These are phyloP conservation scores for Thielaviopsis euricoi DNA, from an alignment of 2,329 filamentous ascomycete species.

Conservation along the genomic window DNA sequence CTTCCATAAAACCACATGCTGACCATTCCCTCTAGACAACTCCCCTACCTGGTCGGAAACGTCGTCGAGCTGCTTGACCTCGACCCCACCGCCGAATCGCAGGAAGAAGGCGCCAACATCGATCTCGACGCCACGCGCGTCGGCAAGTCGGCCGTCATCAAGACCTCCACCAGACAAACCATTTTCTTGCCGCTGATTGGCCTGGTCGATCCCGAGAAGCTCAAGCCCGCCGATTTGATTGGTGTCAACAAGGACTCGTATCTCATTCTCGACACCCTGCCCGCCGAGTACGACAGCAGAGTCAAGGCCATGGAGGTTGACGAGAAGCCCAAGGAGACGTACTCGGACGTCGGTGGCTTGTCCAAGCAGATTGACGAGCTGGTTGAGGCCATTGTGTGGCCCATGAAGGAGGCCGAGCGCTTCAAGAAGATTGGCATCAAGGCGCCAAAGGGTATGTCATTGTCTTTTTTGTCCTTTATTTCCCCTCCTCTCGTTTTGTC, in stretches of 20 bases:
- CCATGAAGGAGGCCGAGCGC: slow-evolving; percentile 97
- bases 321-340: slow-evolving; percentile 98
- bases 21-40: slow-evolving; percentile 47
- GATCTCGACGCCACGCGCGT: slow-evolving; percentile 92
- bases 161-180: slow-evolving; percentile 94
- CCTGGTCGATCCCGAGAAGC: slow-evolving; percentile 82
- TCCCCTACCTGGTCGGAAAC: slow-evolving; percentile 95
- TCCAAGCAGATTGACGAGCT: slow-evolving; percentile 99
- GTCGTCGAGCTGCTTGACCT: slow-evolving; percentile 95
- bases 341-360: slow-evolving; percentile 89
- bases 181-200: slow-evolving; percentile 97
- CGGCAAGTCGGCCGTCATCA: slow-evolving; percentile 97
- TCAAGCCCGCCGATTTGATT: slow-evolving; percentile 92
- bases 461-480: slow-evolving; percentile 1
- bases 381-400: slow-evolving; percentile 96
- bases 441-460: slow-evolving; percentile 80
- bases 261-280: slow-evolving; percentile 86
- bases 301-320: slow-evolving; percentile 99
- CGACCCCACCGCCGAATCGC: slow-evolving; percentile 87
- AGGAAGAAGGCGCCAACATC: slow-evolving; percentile 96
- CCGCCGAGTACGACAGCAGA: slow-evolving; percentile 94
- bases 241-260: slow-evolving; percentile 99
- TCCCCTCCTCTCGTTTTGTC: too few relatives aligned
- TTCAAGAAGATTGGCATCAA: slow-evolving; percentile 99
- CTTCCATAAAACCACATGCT: too few relatives aligned